A percentile compares a stretch with the other conserved stretches of the same genome.
These are phyloP conservation scores for Bretschneidera sinensis DNA, from an alignment of 345 rosid species.

Conservation along the genomic window DNA sequence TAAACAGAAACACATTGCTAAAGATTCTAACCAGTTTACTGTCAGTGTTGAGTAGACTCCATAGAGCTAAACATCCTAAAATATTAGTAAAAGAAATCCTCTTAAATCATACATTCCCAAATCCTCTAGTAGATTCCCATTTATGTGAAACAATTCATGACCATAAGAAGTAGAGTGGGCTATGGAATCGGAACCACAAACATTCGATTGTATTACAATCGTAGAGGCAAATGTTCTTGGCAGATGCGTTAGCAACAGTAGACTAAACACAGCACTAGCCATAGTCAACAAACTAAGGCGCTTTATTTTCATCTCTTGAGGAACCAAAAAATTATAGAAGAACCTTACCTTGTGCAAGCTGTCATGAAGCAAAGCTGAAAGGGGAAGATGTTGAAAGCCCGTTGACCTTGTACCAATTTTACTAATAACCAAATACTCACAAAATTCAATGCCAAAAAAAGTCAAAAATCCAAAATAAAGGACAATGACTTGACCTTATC, in stretches of 20 bases:
- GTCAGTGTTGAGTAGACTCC: too few species aligned
- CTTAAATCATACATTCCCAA: slow-evolving; percentile 2
- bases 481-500: too few species aligned
- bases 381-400: slow-evolving; percentile 3
- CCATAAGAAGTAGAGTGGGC: slow-evolving; percentile 37
- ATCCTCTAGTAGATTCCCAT: slow-evolving; percentile 49
- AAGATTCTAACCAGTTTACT: too few species aligned
- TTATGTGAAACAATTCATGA: slow-evolving; percentile 41
- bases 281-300: slow-evolving; percentile 20
- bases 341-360: slow-evolving; percentile 4
- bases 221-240: slow-evolving; percentile 33
- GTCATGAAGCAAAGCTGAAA: slow-evolving; percentile 2
- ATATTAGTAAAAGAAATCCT: neutral
- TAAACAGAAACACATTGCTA: slow-evolving; percentile 19
- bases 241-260: slow-evolving; percentile 39
- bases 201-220: slow-evolving; percentile 35
- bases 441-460: too few species aligned
- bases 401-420: too few species aligned
- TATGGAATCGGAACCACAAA: slow-evolving; percentile 52
- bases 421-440: too few species aligned
- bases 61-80: too few species aligned
- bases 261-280: slow-evolving; percentile 29
- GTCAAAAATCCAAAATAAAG: too few species aligned
- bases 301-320: slow-evolving; percentile 18
- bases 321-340: slow-evolving; percentile 3